Evolutionary conservation across 306 rosid genomes (phyloP), one percentile per base, ranked within the genome.

Genomic region (Urtica urens): DNA sequence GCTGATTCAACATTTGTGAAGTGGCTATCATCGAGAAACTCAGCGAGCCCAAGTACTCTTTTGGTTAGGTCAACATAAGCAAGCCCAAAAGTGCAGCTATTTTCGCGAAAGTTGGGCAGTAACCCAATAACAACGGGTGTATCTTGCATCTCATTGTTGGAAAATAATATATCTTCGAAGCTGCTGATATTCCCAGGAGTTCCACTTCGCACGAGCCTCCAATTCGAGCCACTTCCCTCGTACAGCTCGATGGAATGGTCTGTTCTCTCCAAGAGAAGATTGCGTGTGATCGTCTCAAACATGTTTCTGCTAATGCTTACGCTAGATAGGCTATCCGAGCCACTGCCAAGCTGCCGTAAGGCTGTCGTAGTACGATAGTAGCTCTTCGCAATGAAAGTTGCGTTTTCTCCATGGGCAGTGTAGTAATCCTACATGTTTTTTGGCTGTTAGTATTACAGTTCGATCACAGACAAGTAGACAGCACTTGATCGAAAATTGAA

Each of bases 131-230:
- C 73, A 49, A 72, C 85, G 1, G 95, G 95, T 61, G 87, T 79
- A 60, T 90, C 99, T 66, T 90, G 99, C 99, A 90, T 90, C 66
- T 90, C 99, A 63, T 81, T 81, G 75, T 77, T 90, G 55, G 99
- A 87, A 67, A 90, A 90, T 57, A 90, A 70, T 66, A 83, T 73
- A 49, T 82, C 94, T 77, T 90, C 94, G 29, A 90, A 90, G 46
- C 84, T 77, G 52, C 92, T 80, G 44, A 90, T 76, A 75, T 85
- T 90, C 26, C 99, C 99, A 62, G 99, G 99, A 3, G 94, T 79
- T 58, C 99, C 99, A 69, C 78, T 77, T 78, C 82, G 84, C 42
- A 71, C 65, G 54, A 77, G 78, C 61, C 70, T 82, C 99, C 99
- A 90, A 37, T 70, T 81, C 28, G 87, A 90, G 59, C 94, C 85